Conservation (phyloP, 371 early-diverging fungal genomes). For the Mucor velutinosus region DNA sequence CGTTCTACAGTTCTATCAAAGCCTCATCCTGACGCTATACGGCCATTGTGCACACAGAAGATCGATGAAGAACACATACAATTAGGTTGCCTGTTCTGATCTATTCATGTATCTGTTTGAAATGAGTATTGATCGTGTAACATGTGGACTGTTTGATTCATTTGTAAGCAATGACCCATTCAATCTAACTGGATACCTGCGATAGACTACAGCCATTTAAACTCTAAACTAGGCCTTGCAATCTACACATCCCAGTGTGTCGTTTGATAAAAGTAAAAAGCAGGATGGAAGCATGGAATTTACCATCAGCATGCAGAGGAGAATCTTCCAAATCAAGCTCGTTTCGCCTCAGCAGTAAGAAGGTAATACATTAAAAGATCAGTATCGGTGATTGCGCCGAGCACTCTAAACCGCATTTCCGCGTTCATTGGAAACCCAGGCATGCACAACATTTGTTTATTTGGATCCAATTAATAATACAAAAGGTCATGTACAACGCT, state of each 20-base stretch:
- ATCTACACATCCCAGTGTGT: too few relatives aligned
- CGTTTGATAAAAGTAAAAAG: not conserved
- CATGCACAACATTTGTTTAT: not conserved
- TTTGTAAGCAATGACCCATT: slow-evolving; percentile 2
- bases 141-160: slow-evolving; percentile 4
- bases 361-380: not conserved
- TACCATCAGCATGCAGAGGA: not conserved
- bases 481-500: not conserved
- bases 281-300: not conserved
- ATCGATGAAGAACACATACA: not conserved
- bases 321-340: not conserved
- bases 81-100: not conserved
- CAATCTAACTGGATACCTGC: not conserved
- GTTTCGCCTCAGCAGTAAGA: not conserved
- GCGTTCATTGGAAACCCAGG: not conserved
- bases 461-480: not conserved
- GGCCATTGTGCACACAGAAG: not conserved
- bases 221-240: not conserved
- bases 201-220: not conserved
- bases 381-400: not conserved
- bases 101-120: not conserved
- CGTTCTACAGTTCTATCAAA: not conserved
- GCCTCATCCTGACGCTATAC: not conserved
- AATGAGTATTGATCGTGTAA: not conserved
- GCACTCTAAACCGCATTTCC: not conserved